Percentiles rank a stretch among this genome's conserved stretches.
These are phyloP conservation scores for Sabuloglossum arenarium DNA, from an alignment of 495 filamentous ascomycete genomes.

Conservation along the genomic window DNA sequence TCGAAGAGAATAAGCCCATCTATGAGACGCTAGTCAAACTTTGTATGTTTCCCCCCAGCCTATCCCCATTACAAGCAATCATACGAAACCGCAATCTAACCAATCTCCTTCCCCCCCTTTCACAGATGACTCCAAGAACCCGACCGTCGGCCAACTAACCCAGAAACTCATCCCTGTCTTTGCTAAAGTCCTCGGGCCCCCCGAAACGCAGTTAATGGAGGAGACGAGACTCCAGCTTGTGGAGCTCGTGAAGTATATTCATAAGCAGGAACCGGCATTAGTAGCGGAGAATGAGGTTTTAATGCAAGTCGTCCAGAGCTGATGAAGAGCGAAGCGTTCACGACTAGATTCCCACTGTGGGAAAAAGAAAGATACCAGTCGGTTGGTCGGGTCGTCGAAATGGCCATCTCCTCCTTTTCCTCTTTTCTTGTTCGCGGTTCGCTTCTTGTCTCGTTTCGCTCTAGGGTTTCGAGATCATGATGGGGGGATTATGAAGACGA, in stretches of 20 bases:
- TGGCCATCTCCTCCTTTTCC: too few species aligned
- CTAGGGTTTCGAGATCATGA: too few species aligned
- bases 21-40: conserved; percentile 73
- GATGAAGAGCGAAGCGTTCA: too few species aligned
- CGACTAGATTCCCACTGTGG: too few species aligned
- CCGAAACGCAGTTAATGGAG: conserved; percentile 65
- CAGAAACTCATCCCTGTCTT: conserved; percentile 60
- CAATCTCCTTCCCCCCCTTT: background rate
- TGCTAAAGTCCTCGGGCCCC: conserved; percentile 54
- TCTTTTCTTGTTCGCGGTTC: too few species aligned
- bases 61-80: background rate
- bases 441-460: too few species aligned
- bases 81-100: background rate
- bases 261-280: conserved; percentile 22
- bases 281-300: conserved; percentile 11
- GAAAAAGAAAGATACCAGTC: too few species aligned
- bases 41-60: conserved; percentile 33
- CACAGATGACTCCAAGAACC: conserved; percentile 48
- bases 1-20: conserved; percentile 85
- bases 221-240: conserved; percentile 51
- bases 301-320: background rate
- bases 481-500: too few species aligned
- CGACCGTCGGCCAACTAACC: conserved; percentile 54
- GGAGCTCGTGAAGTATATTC: conserved; percentile 52
- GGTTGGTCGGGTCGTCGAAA: too few species aligned